These are phyloP conservation scores for Entophlyctis luteolus DNA, from an alignment of 192 early-diverging fungal genomes.

Conservation along the genomic window DNA sequence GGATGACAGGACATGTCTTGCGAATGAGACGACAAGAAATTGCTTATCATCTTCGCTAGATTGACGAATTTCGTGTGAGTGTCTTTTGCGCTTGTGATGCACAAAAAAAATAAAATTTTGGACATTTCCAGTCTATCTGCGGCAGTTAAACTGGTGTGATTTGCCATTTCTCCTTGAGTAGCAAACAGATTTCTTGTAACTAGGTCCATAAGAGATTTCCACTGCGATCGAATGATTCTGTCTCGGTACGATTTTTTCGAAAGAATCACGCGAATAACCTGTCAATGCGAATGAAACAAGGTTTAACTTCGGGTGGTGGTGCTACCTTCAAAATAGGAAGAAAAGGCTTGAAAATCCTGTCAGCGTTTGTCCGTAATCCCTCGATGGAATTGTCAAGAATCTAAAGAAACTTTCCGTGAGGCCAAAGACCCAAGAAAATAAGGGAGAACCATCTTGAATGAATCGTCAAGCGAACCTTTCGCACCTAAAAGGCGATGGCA, in stretches of 20 bases:
- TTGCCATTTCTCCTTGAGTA: not conserved
- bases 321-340: constrained; percentile 1
- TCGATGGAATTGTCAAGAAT: constrained; percentile 7
- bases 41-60: not conserved
- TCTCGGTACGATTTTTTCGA: constrained; percentile 5
- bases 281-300: not conserved
- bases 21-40: not conserved
- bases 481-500: not conserved
- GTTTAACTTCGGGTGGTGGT: not conserved
- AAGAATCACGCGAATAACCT: constrained; percentile 8
- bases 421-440: not conserved
- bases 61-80: not conserved
- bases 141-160: not conserved
- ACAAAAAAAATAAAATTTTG: not conserved
- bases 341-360: not conserved
- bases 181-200: not conserved
- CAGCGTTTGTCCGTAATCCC: not conserved
- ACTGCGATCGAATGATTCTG: not conserved
- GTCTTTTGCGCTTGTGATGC: not conserved
- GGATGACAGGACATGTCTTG: constrained; percentile 11
- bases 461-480: not conserved
- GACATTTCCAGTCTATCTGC: constrained; percentile 1
- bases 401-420: not conserved
- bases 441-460: not conserved
- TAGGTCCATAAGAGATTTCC: constrained; percentile 6